phyloP scores from a whole-genome alignment of 2,329 filamentous ascomycete species.

The Talaromyces sp. region DNA sequence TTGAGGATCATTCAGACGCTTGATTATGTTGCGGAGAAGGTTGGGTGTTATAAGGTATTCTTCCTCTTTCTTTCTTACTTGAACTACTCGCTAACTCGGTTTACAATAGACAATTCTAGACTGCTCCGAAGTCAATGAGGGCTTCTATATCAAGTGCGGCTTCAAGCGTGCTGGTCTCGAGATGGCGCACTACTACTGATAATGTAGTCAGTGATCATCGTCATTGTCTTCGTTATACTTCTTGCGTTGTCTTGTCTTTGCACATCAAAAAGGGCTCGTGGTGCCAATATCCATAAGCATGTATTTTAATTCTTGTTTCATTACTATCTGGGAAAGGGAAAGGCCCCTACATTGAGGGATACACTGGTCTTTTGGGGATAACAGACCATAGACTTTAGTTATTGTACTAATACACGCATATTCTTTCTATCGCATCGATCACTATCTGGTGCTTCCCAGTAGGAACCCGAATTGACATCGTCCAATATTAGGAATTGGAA shows the following conservation, averaged over 20 bases:
- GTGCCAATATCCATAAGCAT: not conserved
- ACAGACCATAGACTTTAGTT: not conserved
- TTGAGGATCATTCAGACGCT: constrained; percentile 90
- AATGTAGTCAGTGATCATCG: not conserved
- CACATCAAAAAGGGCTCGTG: not conserved
- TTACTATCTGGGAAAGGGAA: not conserved
- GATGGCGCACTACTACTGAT: constrained; percentile 91
- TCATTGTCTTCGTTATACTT: not conserved
- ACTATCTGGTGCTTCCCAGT: not conserved
- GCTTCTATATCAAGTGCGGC: constrained; percentile 97
- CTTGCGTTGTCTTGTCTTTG: not conserved
- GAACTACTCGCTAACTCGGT: not conserved
- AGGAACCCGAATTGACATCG: not conserved
- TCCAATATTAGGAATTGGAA: not conserved
- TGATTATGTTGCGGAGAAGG: constrained; percentile 80
- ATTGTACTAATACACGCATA: constrained; percentile 5
- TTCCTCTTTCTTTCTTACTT: not conserved
- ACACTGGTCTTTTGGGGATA: not conserved
- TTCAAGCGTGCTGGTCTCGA: constrained; percentile 89
- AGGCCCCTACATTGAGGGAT: not conserved
- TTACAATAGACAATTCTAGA: constrained; percentile 77
- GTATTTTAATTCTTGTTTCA: not conserved
- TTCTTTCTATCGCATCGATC: not conserved
- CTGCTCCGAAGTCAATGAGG: constrained; percentile 93
- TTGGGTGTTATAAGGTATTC: constrained; percentile 83